A percentile compares a stretch with the other conserved stretches of the same genome.
Evolutionary conservation across 345 rosid genomes (phyloP).

Genomic region (Hypericum perforatum): DNA sequence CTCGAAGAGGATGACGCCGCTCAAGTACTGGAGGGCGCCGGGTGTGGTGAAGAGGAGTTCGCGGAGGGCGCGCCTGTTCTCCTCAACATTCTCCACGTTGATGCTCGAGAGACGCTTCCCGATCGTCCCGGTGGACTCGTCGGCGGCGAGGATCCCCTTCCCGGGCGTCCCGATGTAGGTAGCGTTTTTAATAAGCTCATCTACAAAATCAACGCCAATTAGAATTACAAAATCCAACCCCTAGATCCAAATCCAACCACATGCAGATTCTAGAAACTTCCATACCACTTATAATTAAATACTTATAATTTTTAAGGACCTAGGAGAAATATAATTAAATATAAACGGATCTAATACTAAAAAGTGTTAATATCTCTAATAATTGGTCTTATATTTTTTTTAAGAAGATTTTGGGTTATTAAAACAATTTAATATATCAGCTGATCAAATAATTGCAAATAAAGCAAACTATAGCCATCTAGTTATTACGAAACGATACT

Average conservation of each 20-base stretch:
- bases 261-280: no score
- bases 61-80: slow-evolving; percentile 1
- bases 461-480: no score
- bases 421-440: no score
- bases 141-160: neutral
- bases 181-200: neutral
- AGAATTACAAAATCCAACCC: neutral
- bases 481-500: neutral
- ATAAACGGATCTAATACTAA: no score
- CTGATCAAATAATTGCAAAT: no score
- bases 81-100: neutral
- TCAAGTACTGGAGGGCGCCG: slow-evolving; percentile 54
- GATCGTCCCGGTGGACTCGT: slow-evolving; percentile 11
- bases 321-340: no score
- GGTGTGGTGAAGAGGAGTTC: slow-evolving; percentile 17
- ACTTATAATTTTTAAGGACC: no score
- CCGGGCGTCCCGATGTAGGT: neutral
- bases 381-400: no score
- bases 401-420: no score
- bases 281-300: no score
- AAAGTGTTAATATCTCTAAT: no score
- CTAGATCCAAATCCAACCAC: neutral
- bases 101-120: neutral
- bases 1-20: slow-evolving; percentile 78
- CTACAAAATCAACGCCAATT: neutral